Evolutionary conservation across 352 stramenopile species (phyloP), one percentile per base, ranked within the genome.

Genomic region (Phytophthora pseudosyringae): DNA sequence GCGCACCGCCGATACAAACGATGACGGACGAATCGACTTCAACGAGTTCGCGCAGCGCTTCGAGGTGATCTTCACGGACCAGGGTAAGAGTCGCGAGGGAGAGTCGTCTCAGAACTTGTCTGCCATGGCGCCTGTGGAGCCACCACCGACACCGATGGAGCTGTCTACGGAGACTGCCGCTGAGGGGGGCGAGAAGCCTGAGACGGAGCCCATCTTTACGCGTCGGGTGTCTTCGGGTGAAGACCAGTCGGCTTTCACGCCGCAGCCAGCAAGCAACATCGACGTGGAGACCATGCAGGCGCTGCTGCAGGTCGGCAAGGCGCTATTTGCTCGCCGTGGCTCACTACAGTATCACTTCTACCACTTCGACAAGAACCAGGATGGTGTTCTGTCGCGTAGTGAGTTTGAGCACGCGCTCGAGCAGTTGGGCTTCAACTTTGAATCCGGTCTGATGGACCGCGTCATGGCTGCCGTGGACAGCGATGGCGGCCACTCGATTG

Each of bases 1-100:
- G 93, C 86, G 93, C 32, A 96, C 89, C 13, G 83, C 95, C 25
- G 92, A 98, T 64, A 93, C 90, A 28, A 96, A 98, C 69, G 88
- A 97, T 57, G 92, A 98, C 57, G 90, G 88, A 25, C 88, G 88
- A 46, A 97, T 98, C 55, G 88, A 97, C 48, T 96, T 98, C 38
- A 78, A 83, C 29, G 93, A 98, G 74, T 98, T 98, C 60, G 86
- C 83, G 28, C 80, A 91, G 47, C 86, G 93, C 31, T 98, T 98
- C 40, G 88, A 97, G 55, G 84, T 98, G 5, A 96, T 97, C 56
- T 98, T 98, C 68, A 97, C 87, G 15, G 72, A 92, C 48, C 53
- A 88, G 16, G 75, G 81, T 16, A 76, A 86, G 26, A 73, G 51
- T 33, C 39, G 40, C 40, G 58, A 62, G 1, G 48, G 21, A 54